A percentile compares a stretch with the other conserved stretches of the same genome.
These are phyloP conservation scores for Ophiostoma piceae DNA, from an alignment of 2,329 filamentous ascomycete species.

Conservation along the genomic window DNA sequence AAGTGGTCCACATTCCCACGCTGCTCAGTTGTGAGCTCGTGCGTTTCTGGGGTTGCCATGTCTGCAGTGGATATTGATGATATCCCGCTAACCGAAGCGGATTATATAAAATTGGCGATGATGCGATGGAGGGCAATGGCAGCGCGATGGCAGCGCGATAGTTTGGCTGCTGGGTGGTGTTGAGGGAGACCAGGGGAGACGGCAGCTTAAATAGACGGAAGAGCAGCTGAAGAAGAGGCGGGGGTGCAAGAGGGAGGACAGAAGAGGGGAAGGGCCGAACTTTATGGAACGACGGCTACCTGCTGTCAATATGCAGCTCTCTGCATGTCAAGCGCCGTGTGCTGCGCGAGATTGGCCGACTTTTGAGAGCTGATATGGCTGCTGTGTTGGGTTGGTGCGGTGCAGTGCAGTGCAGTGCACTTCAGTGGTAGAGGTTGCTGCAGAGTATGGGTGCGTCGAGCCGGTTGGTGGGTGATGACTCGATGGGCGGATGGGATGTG, in stretches of 20 bases:
- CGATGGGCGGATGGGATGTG: background rate
- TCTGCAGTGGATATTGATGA: background rate
- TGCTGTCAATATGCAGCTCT: conserved; percentile 1
- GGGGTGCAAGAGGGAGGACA: background rate
- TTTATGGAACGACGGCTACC: background rate
- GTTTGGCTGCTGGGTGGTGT: background rate
- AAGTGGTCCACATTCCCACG: conserved; percentile 83
- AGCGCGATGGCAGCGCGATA: background rate
- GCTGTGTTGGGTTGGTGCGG: background rate
- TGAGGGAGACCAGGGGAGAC: background rate
- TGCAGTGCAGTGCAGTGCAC: background rate
- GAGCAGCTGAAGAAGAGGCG: background rate
- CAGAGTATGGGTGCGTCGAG: background rate
- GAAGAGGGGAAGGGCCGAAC: background rate
- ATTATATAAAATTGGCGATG: background rate
- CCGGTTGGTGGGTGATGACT: background rate
- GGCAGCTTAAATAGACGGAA: background rate
- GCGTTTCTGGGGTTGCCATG: conserved; percentile 24
- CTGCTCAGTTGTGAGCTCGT: conserved; percentile 63
- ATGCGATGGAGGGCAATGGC: background rate
- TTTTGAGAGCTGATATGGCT: background rate
- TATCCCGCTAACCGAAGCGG: background rate
- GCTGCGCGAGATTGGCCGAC: background rate
- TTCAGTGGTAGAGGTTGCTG: background rate
- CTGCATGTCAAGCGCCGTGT: background rate